Percentiles rank a stretch among this genome's conserved stretches.
phyloP scores from a whole-genome alignment of 2,329 filamentous ascomycete genomes.

The Emmonsia crescens region DNA sequence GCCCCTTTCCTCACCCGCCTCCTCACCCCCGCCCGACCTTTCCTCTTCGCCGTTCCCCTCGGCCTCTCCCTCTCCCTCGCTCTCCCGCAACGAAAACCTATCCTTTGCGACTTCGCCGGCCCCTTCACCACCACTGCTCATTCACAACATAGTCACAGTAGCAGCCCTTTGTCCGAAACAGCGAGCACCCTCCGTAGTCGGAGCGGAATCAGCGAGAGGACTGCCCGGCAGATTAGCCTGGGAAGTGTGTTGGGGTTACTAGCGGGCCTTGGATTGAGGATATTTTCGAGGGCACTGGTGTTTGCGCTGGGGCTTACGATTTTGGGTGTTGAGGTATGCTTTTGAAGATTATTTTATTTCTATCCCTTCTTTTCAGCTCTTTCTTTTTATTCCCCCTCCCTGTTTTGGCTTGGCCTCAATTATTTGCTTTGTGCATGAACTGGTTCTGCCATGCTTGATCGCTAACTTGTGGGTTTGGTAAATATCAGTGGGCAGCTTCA shows the following conservation, averaged over 20 bases:
- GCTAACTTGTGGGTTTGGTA: background rate
- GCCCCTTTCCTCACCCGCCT: slow-evolving; percentile 12
- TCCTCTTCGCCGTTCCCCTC: slow-evolving; percentile 17
- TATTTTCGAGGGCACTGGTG: slow-evolving; percentile 35
- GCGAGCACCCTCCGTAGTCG: background rate
- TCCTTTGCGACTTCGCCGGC: slow-evolving; percentile 16
- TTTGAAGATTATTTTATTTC: background rate
- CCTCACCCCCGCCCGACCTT: slow-evolving; percentile 9
- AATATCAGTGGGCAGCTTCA: slow-evolving; percentile 33
- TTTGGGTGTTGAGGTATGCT: slow-evolving; percentile 33
- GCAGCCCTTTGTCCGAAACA: slow-evolving; percentile 17
- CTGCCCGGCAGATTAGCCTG: slow-evolving; percentile 35
- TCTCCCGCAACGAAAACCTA: slow-evolving; percentile 23
- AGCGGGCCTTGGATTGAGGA: slow-evolving; percentile 32
- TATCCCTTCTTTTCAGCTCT: too few relatives aligned
- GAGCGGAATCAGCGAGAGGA: slow-evolving; percentile 22
- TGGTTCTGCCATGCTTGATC: background rate
- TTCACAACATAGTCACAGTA: slow-evolving; percentile 5
- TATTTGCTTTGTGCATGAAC: background rate
- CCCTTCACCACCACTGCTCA: background rate
- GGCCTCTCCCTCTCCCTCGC: slow-evolving; percentile 26
- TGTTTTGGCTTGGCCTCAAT: background rate
- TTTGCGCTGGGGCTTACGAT: slow-evolving; percentile 35
- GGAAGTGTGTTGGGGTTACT: slow-evolving; percentile 36
- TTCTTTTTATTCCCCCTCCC: background rate